A percentile compares a stretch with the other conserved stretches of the same genome.
Evolutionary conservation across 257 asterid genomes (phyloP).

Genomic region (Solanum sitiens): DNA sequence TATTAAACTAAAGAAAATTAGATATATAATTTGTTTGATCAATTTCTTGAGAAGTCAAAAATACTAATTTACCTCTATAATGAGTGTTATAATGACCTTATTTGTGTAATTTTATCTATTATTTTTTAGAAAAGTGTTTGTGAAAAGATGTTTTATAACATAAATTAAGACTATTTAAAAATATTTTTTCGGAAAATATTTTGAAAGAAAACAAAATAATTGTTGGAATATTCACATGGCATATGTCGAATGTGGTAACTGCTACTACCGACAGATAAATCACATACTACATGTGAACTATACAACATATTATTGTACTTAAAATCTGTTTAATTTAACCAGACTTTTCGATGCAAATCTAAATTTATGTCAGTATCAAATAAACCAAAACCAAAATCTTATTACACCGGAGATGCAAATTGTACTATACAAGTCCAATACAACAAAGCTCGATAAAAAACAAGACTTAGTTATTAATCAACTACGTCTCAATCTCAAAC

Average conservation of each 20-base stretch:
- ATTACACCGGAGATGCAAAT: neutral
- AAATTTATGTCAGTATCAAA: neutral
- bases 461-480: too few species aligned
- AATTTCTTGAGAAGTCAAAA: neutral
- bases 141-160: neutral
- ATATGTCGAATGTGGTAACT: neutral
- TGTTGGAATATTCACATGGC: neutral
- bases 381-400: neutral
- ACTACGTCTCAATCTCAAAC: neutral
- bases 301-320: neutral
- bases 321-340: neutral
- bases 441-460: too few species aligned
- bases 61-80: neutral
- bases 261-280: neutral
- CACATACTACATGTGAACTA: neutral
- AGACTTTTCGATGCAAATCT: accelerated
- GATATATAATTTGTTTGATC: neutral
- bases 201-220: neutral
- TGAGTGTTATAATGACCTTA: neutral
- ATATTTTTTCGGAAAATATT: neutral
- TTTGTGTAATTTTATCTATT: neutral
- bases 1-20: neutral
- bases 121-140: neutral
- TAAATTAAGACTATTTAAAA: neutral
- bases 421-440: accelerated